Evolutionary conservation across 345 rosid genomes (phyloP).

Genomic region (Ailanthus altissimus): DNA sequence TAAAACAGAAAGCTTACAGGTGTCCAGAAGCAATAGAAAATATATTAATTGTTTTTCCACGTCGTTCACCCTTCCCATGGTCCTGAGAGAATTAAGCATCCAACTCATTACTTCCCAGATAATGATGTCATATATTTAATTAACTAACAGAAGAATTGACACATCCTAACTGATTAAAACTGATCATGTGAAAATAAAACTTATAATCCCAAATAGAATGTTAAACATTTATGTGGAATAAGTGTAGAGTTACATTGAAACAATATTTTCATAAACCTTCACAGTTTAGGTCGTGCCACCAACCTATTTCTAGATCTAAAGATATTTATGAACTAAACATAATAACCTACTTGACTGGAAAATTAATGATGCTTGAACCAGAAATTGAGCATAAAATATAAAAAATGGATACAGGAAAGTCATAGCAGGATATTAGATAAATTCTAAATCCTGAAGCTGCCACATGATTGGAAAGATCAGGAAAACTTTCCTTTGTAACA

Average conservation of each 20-base stretch:
- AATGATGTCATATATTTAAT: slow-evolving; percentile 7
- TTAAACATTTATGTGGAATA: not conserved
- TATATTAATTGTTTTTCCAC: slow-evolving; percentile 80
- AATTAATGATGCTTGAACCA: not conserved
- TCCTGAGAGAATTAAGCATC: slow-evolving; percentile 43
- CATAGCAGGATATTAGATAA: not conserved
- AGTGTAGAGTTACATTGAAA: not conserved
- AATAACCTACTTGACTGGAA: not conserved
- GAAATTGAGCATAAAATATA: slow-evolving; percentile 1
- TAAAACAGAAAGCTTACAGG: slow-evolving; percentile 60
- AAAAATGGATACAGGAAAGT: not conserved
- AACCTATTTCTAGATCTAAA: not conserved
- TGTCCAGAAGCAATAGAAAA: slow-evolving; percentile 99
- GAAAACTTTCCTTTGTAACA: not conserved
- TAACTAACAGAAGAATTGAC: not conserved
- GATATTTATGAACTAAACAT: not conserved
- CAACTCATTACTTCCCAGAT: slow-evolving; percentile 17
- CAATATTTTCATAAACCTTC: not conserved
- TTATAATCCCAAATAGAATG: not conserved
- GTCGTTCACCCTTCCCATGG: slow-evolving; percentile 65
- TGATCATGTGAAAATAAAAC: not conserved
- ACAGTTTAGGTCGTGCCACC: not conserved
- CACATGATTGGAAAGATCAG: not conserved
- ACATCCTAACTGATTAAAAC: not conserved
- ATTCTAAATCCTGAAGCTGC: not conserved